Base-by-base conservation (phyloP, 2,329 filamentous ascomycete genomes). In the Rhynchosporium agropyri region DNA sequence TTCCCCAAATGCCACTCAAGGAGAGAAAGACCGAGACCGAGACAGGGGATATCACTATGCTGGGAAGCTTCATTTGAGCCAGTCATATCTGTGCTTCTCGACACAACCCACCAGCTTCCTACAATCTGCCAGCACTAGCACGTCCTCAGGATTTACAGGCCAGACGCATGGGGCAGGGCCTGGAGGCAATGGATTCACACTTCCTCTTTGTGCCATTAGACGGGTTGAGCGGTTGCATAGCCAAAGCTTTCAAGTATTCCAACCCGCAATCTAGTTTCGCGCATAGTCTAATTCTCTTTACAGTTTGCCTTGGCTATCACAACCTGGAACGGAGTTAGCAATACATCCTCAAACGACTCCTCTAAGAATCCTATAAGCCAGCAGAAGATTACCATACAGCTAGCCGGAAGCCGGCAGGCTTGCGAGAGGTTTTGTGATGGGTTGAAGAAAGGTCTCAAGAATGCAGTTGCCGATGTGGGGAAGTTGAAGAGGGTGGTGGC, bases 401-500 rank as follows among this genome's bases (percentile, higher is more conserved):
- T 99, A 55, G 91, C 92, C 33, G 94, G 93, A 33, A 95, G 90
- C 73, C 87, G 94, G 61, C 91, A 89, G 73, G 88, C 90, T 54
- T 98, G 94, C 75, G 95, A 99, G 77, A 84, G 92, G 60, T 99
- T 99, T 78, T 99, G 95, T 76, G 95, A 99, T 78, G 92, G 90
- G 5, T 81, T 99, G 68, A 99, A 98, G 78, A 92, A 89, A 74
- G 93, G 93, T 0, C 79, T 99, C 57, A 84, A 94, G 66, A 88
- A 92, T 63, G 92, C 89, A 13, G 92, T 98, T 72, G 92, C 91
- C 65, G 93, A 92, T 68, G 91, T 97, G 3, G 89, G 89, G 59
- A 94, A 89, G 75, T 83, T 98, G 73, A 90, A 92, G 67, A 84
- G 84, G 65, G 90, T 97, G 10, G 86, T 92, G 3, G 79, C 83